Conservation (phyloP, 140 eudicot species). For the Erigeron philadelphicus region DNA sequence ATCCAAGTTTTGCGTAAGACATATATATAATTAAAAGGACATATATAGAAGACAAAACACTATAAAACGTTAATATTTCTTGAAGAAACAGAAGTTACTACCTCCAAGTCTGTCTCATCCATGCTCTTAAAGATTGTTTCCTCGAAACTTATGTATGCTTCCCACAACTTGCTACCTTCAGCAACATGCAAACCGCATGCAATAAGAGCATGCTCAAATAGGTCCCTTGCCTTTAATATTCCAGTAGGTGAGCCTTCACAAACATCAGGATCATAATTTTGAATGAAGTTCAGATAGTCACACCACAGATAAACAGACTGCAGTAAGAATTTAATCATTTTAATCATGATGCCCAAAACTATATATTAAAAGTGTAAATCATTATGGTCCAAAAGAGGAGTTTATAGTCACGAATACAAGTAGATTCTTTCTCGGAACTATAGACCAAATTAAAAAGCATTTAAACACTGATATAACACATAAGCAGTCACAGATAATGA, state of each 20-base stretch:
- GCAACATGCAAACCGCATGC: constrained; percentile 88
- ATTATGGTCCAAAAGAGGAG: too few relatives aligned
- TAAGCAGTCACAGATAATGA: too few relatives aligned
- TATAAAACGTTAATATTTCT: constrained; percentile 8
- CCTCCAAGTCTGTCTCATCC: constrained; percentile 54
- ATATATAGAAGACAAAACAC: background rate
- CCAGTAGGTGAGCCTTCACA: constrained; percentile 60
- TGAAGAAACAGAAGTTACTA: constrained; percentile 22
- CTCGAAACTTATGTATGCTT: constrained; percentile 67
- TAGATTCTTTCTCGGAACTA: too few relatives aligned
- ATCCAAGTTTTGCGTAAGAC: background rate
- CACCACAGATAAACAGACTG: constrained; percentile 86
- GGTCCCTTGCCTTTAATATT: constrained; percentile 64
- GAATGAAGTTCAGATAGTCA: constrained; percentile 71
- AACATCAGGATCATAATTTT: constrained; percentile 57
- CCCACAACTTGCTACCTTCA: constrained; percentile 84
- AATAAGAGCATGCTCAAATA: constrained; percentile 84
- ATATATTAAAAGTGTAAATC: too few relatives aligned
- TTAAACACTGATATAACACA: too few relatives aligned
- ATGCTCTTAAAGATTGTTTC: constrained; percentile 49
- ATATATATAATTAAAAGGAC: background rate
- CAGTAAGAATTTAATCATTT: constrained; percentile 29
- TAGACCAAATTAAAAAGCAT: too few relatives aligned
- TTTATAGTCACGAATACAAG: too few relatives aligned
- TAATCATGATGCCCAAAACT: background rate